These are phyloP conservation scores for Sphaerulina vaccinii DNA, from an alignment of 2,329 filamentous ascomycete genomes.

Conservation along the genomic window DNA sequence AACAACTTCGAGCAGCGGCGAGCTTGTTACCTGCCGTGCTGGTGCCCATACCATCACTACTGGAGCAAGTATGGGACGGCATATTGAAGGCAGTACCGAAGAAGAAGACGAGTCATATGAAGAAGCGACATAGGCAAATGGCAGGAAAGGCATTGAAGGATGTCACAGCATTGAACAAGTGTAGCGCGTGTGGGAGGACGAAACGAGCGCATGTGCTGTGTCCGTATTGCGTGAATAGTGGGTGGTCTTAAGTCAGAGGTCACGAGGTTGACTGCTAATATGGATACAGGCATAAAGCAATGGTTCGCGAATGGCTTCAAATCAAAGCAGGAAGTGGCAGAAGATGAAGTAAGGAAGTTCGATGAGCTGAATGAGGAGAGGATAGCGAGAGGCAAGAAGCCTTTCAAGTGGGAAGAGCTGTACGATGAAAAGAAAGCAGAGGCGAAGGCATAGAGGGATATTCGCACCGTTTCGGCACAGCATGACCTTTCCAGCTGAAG, in stretches of 20 bases:
- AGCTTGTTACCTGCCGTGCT: conserved; percentile 54
- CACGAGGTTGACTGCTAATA: conserved; percentile 1
- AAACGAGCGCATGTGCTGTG: conserved; percentile 91
- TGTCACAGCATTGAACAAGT: conserved; percentile 80
- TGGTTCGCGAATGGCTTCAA: conserved; percentile 40
- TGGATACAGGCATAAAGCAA: conserved; percentile 33
- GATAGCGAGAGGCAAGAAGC: conserved; percentile 25
- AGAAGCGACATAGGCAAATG: conserved; percentile 89
- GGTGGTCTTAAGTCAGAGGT: conserved; percentile 34
- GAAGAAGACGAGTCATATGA: conserved; percentile 97
- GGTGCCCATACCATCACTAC: conserved; percentile 65
- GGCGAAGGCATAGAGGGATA: conserved; percentile 9
- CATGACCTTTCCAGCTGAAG: not conserved
- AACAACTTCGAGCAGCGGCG: conserved; percentile 41
- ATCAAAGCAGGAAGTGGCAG: conserved; percentile 29
- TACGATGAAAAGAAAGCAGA: conserved; percentile 26
- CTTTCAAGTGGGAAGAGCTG: conserved; percentile 27
- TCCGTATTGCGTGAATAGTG: conserved; percentile 81
- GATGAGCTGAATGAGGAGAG: conserved; percentile 30
- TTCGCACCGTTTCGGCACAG: not conserved
- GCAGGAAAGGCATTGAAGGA: conserved; percentile 94
- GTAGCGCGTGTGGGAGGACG: conserved; percentile 79
- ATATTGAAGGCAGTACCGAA: conserved; percentile 91
- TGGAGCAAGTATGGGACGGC: conserved; percentile 87
- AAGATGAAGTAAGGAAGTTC: conserved; percentile 24